Evolutionary conservation across 495 filamentous ascomycete species (phyloP).

Genomic region (Trichocladium uniseriatum): DNA sequence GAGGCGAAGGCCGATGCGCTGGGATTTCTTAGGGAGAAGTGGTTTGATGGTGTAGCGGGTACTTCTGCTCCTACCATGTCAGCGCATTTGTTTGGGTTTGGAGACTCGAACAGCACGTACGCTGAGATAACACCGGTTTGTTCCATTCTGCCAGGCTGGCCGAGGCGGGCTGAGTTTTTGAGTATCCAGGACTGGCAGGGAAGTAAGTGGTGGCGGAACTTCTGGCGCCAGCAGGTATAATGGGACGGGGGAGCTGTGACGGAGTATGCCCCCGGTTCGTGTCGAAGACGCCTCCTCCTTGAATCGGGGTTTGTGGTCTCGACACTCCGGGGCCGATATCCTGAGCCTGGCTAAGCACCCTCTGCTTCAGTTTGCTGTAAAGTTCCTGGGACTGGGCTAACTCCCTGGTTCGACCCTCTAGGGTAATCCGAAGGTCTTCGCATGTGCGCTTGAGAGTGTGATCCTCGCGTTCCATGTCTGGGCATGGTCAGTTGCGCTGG

Average conservation of each 20-base stretch:
- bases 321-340: slow-evolving; percentile 56
- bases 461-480: slow-evolving; percentile 58
- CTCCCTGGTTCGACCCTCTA: slow-evolving; percentile 65
- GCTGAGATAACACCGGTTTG: slow-evolving; percentile 1
- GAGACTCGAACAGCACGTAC: not conserved
- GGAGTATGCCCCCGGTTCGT: not conserved
- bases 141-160: not conserved
- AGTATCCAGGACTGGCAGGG: slow-evolving; percentile 1
- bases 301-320: slow-evolving; percentile 2
- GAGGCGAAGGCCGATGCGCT: not conserved
- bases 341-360: slow-evolving; percentile 58
- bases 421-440: slow-evolving; percentile 59
- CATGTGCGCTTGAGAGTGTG: slow-evolving; percentile 65
- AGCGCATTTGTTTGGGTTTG: not conserved
- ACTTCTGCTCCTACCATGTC: not conserved
- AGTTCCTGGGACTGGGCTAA: slow-evolving; percentile 73
- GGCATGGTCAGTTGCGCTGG: not conserved
- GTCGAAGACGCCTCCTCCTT: not conserved
- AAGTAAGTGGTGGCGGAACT: not conserved
- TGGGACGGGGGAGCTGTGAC: not conserved
- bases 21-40: not conserved
- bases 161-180: not conserved
- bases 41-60: slow-evolving; percentile 2
- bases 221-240: not conserved
- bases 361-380: slow-evolving; percentile 73